Percentiles rank a stretch among this genome's conserved stretches.
phyloP scores from a whole-genome alignment of 495 filamentous ascomycete species.

The Penicillium odoratum region DNA sequence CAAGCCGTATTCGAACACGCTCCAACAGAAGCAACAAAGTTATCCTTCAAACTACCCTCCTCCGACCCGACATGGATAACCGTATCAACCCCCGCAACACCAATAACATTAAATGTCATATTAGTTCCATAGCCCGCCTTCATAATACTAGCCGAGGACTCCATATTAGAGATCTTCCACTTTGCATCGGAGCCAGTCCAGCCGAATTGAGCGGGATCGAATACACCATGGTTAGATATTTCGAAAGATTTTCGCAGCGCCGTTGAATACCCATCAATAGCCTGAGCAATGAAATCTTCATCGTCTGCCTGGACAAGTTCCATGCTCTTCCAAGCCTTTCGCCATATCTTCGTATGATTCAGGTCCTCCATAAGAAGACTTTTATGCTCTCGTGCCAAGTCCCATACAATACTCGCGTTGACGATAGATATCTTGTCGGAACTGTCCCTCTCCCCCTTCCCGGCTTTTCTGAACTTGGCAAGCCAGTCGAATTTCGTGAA shows the following conservation, averaged over 20 bases:
- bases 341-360: background rate
- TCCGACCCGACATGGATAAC: background rate
- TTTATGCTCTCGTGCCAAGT: too few relatives aligned
- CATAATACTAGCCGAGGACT: constrained; percentile 1
- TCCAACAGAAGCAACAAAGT: too few relatives aligned
- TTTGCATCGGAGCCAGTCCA: background rate
- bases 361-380: too few relatives aligned
- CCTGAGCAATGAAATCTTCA: background rate
- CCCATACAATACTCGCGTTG: too few relatives aligned
- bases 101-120: constrained; percentile 5
- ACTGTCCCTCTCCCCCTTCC: too few relatives aligned
- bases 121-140: background rate
- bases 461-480: too few relatives aligned
- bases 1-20: too few relatives aligned
- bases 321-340: constrained; percentile 1
- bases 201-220: background rate
- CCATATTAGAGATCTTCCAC: constrained; percentile 4
- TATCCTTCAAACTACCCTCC: background rate
- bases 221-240: constrained; percentile 5
- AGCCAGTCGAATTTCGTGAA: too few relatives aligned
- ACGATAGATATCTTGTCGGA: too few relatives aligned
- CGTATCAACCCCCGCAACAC: background rate
- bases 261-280: background rate
- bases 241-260: background rate
- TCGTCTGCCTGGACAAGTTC: constrained; percentile 7